Conservation (phyloP, 2,329 filamentous ascomycete genomes). For the Neurospora sp. region DNA sequence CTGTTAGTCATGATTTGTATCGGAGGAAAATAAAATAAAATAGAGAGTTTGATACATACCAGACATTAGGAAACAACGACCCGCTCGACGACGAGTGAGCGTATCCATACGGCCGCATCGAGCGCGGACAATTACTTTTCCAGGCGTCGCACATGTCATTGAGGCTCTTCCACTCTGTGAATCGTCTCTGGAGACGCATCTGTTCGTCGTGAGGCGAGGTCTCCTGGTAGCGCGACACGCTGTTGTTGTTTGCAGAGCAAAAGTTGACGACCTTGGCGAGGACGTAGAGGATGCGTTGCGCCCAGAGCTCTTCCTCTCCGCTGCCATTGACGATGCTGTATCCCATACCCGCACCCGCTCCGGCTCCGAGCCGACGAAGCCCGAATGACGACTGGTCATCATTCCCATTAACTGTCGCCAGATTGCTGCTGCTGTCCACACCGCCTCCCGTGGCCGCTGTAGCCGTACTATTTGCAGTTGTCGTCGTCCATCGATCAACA, state of each 20-base stretch:
- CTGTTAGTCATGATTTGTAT: slow-evolving; percentile 10
- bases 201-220: slow-evolving; percentile 53
- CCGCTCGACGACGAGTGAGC: slow-evolving; percentile 59
- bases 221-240: slow-evolving; percentile 51
- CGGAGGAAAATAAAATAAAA: neutral
- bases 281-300: slow-evolving; percentile 80
- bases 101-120: slow-evolving; percentile 80
- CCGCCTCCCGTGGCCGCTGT: neutral
- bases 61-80: slow-evolving; percentile 78
- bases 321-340: slow-evolving; percentile 17
- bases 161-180: slow-evolving; percentile 69
- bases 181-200: slow-evolving; percentile 50
- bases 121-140: slow-evolving; percentile 67
- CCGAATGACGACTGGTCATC: slow-evolving; percentile 3
- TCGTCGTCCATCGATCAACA: slow-evolving; percentile 30
- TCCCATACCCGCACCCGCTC: slow-evolving; percentile 18
- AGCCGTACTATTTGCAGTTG: neutral
- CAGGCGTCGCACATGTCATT: slow-evolving; percentile 75
- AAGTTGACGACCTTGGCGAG: slow-evolving; percentile 83
- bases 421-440: neutral
- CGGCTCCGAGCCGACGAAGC: slow-evolving; percentile 29
- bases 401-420: neutral
- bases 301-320: slow-evolving; percentile 73
- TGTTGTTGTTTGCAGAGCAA: slow-evolving; percentile 39
- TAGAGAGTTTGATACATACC: slow-evolving; percentile 39